A percentile compares a stretch with the other conserved stretches of the same genome.
Conservation (phyloP, 352 stramenopile species). For the Hyphochytrium catenoides region DNA sequence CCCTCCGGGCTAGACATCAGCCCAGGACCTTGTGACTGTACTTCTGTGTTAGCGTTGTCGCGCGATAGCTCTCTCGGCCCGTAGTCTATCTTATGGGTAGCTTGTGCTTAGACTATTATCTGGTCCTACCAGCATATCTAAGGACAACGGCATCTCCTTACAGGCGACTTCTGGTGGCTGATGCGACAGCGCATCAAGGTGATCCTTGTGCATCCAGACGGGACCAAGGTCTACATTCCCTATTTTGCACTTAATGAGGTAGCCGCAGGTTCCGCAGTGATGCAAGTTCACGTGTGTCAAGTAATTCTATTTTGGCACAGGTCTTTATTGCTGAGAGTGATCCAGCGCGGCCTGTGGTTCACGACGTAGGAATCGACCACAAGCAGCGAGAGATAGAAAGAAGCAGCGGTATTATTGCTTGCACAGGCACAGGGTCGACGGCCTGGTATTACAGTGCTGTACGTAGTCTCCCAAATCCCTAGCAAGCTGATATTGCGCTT, state of each 20-base stretch:
- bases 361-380: constrained; percentile 65
- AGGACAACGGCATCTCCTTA: constrained; percentile 17
- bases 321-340: constrained; percentile 66
- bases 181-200: constrained; percentile 53
- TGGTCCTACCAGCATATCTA: not conserved
- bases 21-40: no score
- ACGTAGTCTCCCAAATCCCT: no score
- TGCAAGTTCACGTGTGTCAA: not conserved
- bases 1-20: no score
- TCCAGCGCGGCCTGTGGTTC: constrained; percentile 47
- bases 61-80: no score
- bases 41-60: no score
- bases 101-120: not conserved
- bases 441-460: constrained; percentile 62
- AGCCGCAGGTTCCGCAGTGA: not conserved
- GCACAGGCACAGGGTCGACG: constrained; percentile 55
- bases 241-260: constrained; percentile 54
- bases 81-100: constrained; percentile 1
- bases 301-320: constrained; percentile 1
- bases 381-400: constrained; percentile 58
- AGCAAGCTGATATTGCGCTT: no score
- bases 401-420: constrained; percentile 63
- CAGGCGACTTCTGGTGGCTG: constrained; percentile 45
- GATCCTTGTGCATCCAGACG: constrained; percentile 63
- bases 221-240: constrained; percentile 55